Conservation (phyloP, 495 filamentous ascomycete species). For the Hypoxylon perforatum region DNA sequence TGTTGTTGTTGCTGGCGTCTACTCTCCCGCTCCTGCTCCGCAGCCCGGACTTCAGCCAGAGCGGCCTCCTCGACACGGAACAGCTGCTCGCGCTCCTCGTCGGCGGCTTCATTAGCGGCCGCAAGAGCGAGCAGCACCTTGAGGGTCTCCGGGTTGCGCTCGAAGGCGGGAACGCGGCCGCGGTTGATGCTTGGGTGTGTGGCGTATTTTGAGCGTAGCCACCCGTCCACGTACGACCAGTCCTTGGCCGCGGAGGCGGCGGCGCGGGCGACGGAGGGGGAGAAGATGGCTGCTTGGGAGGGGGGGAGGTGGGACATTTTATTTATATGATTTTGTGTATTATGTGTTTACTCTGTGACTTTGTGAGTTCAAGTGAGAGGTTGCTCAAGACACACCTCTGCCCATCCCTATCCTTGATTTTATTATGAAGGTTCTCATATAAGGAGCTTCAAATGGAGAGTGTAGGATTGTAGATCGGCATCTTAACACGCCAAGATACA, state of each 20-base stretch:
- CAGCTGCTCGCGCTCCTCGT: conserved; percentile 75
- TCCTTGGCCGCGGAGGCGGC: conserved; percentile 77
- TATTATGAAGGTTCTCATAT: no score
- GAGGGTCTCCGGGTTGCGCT: conserved; percentile 86
- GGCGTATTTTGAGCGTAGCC: conserved; percentile 75
- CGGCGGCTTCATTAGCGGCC: conserved; percentile 80
- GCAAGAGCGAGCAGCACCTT: conserved; percentile 79
- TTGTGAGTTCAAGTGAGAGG: no score
- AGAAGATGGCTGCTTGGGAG: conserved; percentile 69
- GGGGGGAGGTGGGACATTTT: conserved; percentile 66
- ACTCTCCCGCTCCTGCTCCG: conserved; percentile 51
- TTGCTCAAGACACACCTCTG: no score
- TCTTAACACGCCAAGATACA: conserved; percentile 15
- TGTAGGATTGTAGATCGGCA: no score
- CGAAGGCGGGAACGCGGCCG: conserved; percentile 68
- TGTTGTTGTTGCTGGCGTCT: conserved; percentile 5
- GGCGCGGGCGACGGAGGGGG: conserved; percentile 73
- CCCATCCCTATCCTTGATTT: no score
- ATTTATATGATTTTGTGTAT: background rate
- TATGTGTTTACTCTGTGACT: no score
- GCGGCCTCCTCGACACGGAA: conserved; percentile 69
- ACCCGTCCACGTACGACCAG: conserved; percentile 87
- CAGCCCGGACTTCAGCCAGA: conserved; percentile 62
- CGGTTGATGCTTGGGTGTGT: conserved; percentile 31
- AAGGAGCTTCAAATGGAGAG: no score